Percentiles rank a stretch among this genome's conserved stretches.
phyloP scores from a whole-genome alignment of 805 yeast genomes.

The Ogataea polymorpha region DNA sequence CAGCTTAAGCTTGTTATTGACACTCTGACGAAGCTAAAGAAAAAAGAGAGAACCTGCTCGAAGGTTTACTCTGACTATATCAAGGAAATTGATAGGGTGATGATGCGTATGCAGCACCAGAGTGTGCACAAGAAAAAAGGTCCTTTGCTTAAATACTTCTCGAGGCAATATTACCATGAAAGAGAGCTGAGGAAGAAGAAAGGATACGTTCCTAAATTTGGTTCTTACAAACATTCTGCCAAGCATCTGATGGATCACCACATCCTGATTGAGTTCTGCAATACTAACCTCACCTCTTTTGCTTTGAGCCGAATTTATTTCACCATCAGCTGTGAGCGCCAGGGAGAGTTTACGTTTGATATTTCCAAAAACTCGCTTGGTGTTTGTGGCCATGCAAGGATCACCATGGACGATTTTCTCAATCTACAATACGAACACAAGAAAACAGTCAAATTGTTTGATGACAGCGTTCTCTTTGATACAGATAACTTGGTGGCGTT shows the following conservation, averaged over 20 bases:
- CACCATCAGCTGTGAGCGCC: conserved; percentile 70
- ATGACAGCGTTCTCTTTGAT: conserved; percentile 65
- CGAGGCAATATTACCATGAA: conserved; percentile 74
- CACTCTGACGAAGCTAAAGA: conserved; percentile 42
- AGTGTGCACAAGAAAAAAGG: conserved; percentile 44
- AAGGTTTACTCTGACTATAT: conserved; percentile 46
- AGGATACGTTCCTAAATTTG: conserved; percentile 70
- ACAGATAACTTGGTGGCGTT: conserved; percentile 66
- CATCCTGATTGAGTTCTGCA: conserved; percentile 50
- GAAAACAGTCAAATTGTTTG: conserved; percentile 53
- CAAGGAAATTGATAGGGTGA: conserved; percentile 42
- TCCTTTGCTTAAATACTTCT: conserved; percentile 43
- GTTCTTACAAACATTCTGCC: conserved; percentile 73
- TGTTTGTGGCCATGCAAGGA: conserved; percentile 39
- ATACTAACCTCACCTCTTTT: conserved; percentile 31
- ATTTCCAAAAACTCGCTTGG: conserved; percentile 52
- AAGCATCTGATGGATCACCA: conserved; percentile 73
- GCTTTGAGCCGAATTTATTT: conserved; percentile 67
- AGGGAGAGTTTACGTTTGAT: conserved; percentile 71
- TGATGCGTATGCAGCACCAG: conserved; percentile 41
- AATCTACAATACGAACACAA: conserved; percentile 70
- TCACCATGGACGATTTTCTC: conserved; percentile 71
- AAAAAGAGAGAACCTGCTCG: conserved; percentile 43
- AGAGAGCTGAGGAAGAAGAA: conserved; percentile 62
- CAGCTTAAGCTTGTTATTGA: conserved; percentile 41